Evolutionary conservation across 306 rosid species (phyloP).

Genomic region (Acacia acuminata): DNA sequence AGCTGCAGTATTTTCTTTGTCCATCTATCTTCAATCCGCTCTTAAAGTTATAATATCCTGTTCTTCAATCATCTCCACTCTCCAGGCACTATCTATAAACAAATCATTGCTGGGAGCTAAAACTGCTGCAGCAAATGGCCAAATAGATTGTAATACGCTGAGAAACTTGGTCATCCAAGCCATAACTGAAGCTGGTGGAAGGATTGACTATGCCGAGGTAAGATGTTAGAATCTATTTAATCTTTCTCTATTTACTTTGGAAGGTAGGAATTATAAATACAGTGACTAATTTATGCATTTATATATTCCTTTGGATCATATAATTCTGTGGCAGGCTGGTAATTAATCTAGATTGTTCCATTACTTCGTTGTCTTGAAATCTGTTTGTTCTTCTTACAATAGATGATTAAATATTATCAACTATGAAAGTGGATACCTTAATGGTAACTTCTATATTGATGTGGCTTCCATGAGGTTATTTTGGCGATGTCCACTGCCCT

Average conservation of each 20-base stretch:
- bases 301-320: background rate
- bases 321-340: background rate
- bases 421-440: background rate
- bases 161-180: conserved; percentile 47
- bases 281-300: conserved; percentile 16
- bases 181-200: conserved; percentile 75
- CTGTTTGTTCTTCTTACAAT: background rate
- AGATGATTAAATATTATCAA: background rate
- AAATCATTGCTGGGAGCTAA: conserved; percentile 71
- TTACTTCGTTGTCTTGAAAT: background rate
- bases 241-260: conserved; percentile 1
- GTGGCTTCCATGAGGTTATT: background rate
- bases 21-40: conserved; percentile 7
- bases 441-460: background rate
- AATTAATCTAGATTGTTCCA: background rate
- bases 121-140: conserved; percentile 67
- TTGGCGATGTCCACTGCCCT: background rate
- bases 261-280: background rate
- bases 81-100: conserved; percentile 77
- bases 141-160: conserved; percentile 52
- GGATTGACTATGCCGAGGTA: conserved; percentile 90
- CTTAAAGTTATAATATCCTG: background rate
- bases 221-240: background rate
- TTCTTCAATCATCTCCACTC: conserved; percentile 36
- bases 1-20: conserved; percentile 5